A percentile compares a stretch with the other conserved stretches of the same genome.
Conservation (phyloP, 495 filamentous ascomycete genomes). For the Lasiosphaeria ovina region DNA sequence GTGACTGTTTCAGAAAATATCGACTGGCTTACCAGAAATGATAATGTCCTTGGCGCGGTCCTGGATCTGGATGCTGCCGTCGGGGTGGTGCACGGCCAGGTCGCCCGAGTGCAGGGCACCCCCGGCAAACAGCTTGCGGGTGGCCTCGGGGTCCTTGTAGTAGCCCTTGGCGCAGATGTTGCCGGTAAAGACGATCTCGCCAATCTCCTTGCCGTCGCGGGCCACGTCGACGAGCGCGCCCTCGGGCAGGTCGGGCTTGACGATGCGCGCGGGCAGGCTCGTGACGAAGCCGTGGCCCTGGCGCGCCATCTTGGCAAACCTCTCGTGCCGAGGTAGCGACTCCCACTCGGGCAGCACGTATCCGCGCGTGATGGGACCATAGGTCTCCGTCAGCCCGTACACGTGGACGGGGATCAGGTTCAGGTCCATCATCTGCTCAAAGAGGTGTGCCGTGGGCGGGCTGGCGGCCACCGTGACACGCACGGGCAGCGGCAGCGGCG, state of each 20-base stretch:
- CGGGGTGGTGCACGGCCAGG: conserved; percentile 85
- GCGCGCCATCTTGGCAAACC: conserved; percentile 81
- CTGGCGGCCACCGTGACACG: conserved; percentile 90
- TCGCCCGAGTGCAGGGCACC: conserved; percentile 89
- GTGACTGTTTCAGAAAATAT: too few species aligned
- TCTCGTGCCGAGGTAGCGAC: conserved; percentile 62
- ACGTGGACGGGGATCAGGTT: conserved; percentile 93
- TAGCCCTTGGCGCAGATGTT: conserved; percentile 94
- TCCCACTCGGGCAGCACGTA: conserved; percentile 87
- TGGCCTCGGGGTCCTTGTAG: conserved; percentile 86
- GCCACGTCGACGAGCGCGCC: conserved; percentile 68
- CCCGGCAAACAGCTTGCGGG: conserved; percentile 80
- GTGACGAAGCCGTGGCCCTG: conserved; percentile 90
- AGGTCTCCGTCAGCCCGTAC: conserved; percentile 93
- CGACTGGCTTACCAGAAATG: conserved; percentile 71
- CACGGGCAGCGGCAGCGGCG: conserved; percentile 64
- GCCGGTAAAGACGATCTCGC: conserved; percentile 85
- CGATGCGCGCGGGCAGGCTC: conserved; percentile 73
- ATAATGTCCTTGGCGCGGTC: conserved; percentile 98
- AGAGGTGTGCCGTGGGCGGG: conserved; percentile 83
- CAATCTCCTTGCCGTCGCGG: conserved; percentile 82
- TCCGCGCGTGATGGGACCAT: conserved; percentile 92
- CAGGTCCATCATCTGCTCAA: conserved; percentile 80
- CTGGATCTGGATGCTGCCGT: conserved; percentile 87
- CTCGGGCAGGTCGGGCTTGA: conserved; percentile 72